Percentiles rank a stretch among this genome's conserved stretches.
Conservation (phyloP, 495 filamentous ascomycete genomes). For the Penicillium canescens region DNA sequence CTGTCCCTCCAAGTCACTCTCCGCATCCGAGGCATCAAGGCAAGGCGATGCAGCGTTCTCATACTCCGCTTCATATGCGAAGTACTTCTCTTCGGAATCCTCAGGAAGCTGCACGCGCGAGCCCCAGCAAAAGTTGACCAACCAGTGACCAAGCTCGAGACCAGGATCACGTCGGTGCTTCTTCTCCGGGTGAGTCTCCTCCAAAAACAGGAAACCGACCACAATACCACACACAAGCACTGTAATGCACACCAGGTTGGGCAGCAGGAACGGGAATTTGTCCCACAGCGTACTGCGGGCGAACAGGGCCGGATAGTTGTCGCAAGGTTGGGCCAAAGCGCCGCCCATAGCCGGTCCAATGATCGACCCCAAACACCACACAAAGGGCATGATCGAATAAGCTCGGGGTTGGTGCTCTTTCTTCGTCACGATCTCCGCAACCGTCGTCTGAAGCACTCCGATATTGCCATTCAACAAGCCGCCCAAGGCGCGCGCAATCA, state of each 20-base stretch:
- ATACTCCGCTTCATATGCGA: constrained; percentile 61
- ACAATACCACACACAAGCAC: constrained; percentile 77
- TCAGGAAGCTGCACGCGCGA: constrained; percentile 38
- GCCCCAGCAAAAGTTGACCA: constrained; percentile 54
- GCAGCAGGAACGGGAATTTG: constrained; percentile 84
- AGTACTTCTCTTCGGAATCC: constrained; percentile 45
- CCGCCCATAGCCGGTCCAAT: constrained; percentile 90
- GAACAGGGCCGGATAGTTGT: constrained; percentile 78
- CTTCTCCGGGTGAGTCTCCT: constrained; percentile 90
- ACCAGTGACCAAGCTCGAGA: constrained; percentile 72
- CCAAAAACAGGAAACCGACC: constrained; percentile 85
- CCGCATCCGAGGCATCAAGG: constrained; percentile 33
- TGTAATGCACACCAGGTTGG: constrained; percentile 85
- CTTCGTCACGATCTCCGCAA: constrained; percentile 86
- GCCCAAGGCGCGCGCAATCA: constrained; percentile 85
- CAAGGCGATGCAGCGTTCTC: constrained; percentile 64
- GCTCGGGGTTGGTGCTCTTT: constrained; percentile 91
- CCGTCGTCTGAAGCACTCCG: constrained; percentile 91
- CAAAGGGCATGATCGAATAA: constrained; percentile 95
- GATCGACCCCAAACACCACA: constrained; percentile 94
- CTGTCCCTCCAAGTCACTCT: constrained; percentile 50
- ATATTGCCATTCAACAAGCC: constrained; percentile 95
- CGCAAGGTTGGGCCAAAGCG: constrained; percentile 80
- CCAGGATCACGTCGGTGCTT: constrained; percentile 75
- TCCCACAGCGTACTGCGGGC: constrained; percentile 74